Evolutionary conservation across 495 filamentous ascomycete genomes (phyloP), one percentile per base, ranked within the genome.

Genomic region (Aspergillus olivimuriae): DNA sequence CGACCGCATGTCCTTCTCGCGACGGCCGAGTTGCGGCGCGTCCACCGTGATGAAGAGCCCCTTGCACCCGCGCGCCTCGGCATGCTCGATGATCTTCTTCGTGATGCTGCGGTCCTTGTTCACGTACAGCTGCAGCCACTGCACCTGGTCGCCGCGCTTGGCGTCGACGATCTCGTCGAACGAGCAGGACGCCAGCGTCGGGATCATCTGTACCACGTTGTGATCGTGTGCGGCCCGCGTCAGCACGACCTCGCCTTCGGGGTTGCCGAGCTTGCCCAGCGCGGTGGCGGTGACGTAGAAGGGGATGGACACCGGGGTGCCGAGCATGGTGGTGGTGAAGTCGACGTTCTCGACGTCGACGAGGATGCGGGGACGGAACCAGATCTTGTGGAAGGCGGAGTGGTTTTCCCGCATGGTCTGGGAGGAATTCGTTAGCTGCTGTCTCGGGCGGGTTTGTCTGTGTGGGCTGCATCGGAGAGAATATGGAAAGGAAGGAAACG

Each of bases 21-120:
- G 77, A 11, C 94, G 83, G 15, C 92, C 94, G 10, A 97, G 79
- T 58, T 97, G 92, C 2, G 92, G 94, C 26, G 92, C 92, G 57
- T 99, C 92, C 33, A 99, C 92, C 4, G 92, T 99, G 68, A 99
- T 96, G 74, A 97, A 97, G 6, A 99, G 77, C 5, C 84, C 92
- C 68, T 91, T 95, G 73, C 91, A 95, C 20, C 92, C 94, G 43
- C 91, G 83, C 54, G 72, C 73, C 64, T 97, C 94, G 51, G 94
- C 94, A 62, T 96, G 88, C 63, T 86, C 57, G 17, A 99, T 83
- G 54, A 99, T 97, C 45, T 80, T 75, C 66, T 87, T 77, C 18
- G 92, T 99, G 59, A 97, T 89, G 33, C 74, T 78, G 39, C 94
- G 83, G 71, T 99, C 83, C 61, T 95, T 91, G 76, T 99, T 99